Conservation (phyloP, 2,329 filamentous ascomycete species). For the Conoideocrella luteorostrata region DNA sequence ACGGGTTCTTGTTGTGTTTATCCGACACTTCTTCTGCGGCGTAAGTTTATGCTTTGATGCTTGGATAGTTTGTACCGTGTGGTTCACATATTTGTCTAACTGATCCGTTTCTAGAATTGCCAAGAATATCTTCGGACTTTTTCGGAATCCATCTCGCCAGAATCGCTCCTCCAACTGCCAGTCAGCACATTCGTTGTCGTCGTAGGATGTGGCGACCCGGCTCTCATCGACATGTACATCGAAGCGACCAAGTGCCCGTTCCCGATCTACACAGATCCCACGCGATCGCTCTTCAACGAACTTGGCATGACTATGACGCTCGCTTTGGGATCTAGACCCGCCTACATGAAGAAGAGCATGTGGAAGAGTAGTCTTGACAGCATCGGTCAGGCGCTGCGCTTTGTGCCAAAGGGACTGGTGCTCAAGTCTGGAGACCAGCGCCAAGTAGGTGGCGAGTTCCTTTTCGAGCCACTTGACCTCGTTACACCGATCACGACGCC, state of each 20-base stretch:
- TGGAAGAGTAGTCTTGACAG: slow-evolving; percentile 43
- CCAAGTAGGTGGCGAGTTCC: slow-evolving; percentile 71
- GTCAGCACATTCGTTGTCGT: slow-evolving; percentile 59
- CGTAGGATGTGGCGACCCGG: slow-evolving; percentile 65
- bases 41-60: slow-evolving; percentile 39
- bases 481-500: slow-evolving; percentile 40
- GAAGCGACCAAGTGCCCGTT: slow-evolving; percentile 58
- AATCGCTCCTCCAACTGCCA: slow-evolving; percentile 42
- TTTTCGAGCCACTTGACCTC: slow-evolving; percentile 56
- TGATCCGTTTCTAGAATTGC: slow-evolving; percentile 61
- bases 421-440: slow-evolving; percentile 58
- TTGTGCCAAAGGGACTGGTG: slow-evolving; percentile 50
- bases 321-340: slow-evolving; percentile 51
- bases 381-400: slow-evolving; percentile 53
- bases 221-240: slow-evolving; percentile 61
- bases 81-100: too few relatives aligned
- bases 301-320: slow-evolving; percentile 65
- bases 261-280: slow-evolving; percentile 73
- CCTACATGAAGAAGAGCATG: slow-evolving; percentile 55
- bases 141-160: slow-evolving; percentile 49
- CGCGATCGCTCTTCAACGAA: slow-evolving; percentile 55
- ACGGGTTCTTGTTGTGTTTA: slow-evolving; percentile 63
- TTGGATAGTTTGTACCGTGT: neutral
- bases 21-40: slow-evolving; percentile 76
- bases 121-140: slow-evolving; percentile 66